Evolutionary conservation across 352 stramenopile genomes (phyloP).

Genomic region (Phytopythium helicoides): DNA sequence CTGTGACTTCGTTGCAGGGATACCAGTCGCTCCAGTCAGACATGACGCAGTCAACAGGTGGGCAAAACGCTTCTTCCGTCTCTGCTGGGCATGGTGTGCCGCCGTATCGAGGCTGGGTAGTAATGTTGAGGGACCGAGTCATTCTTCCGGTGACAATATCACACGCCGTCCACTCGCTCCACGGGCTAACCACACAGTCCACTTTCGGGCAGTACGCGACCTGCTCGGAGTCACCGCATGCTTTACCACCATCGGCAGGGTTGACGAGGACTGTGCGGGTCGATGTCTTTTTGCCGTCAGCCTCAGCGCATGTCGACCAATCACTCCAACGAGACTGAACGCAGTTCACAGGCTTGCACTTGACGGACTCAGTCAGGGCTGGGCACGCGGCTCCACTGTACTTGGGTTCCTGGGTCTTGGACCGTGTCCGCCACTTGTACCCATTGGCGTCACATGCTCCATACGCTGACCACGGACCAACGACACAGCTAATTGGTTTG

Average conservation of each 20-base stretch:
- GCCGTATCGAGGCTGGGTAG: conserved; percentile 24
- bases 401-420: conserved; percentile 10
- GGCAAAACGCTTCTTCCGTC: conserved; percentile 28
- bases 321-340: conserved; percentile 42
- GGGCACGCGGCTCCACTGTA: conserved; percentile 39
- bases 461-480: conserved; percentile 38
- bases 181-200: conserved; percentile 40
- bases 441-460: conserved; percentile 24
- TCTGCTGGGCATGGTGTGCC: conserved; percentile 26
- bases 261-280: conserved; percentile 32
- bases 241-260: conserved; percentile 28
- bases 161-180: conserved; percentile 31
- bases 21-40: conserved; percentile 34
- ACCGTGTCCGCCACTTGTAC: conserved; percentile 35
- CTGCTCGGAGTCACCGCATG: conserved; percentile 36
- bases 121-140: conserved; percentile 24
- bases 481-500: conserved; percentile 35
- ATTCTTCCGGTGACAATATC: conserved; percentile 32
- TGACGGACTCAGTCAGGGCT: conserved; percentile 29
- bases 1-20: conserved; percentile 30
- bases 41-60: conserved; percentile 34
- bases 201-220: conserved; percentile 38
- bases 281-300: conserved; percentile 31
- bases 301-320: conserved; percentile 29
- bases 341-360: conserved; percentile 57